Conservation (phyloP, 305 asterid genomes). For the Nicotiana rustica region DNA sequence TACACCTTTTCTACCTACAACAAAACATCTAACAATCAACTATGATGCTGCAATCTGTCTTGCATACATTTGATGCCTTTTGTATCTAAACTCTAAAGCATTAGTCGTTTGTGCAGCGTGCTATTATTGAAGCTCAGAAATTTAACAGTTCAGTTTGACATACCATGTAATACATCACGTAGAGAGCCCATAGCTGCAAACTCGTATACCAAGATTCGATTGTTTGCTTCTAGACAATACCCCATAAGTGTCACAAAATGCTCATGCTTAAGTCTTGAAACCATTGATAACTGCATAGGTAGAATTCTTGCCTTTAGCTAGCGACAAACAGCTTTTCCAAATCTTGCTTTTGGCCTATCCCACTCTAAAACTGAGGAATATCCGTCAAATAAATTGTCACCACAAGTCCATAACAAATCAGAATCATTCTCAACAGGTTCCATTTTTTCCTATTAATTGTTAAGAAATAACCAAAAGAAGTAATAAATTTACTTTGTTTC, state of each 20-base stretch:
- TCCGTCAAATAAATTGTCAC: no score
- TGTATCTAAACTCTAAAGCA: neutral
- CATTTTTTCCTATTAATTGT: no score
- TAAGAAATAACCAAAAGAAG: no score
- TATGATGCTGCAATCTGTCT: neutral
- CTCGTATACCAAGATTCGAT: conserved; percentile 69
- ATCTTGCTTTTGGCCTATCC: no score
- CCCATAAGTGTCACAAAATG: conserved; percentile 73
- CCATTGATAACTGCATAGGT: conserved; percentile 61
- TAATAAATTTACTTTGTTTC: neutral
- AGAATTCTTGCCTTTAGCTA: no score
- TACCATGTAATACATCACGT: conserved; percentile 86
- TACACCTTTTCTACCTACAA: conserved; percentile 57
- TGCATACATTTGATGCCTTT: neutral
- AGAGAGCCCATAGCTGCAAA: conserved; percentile 83
- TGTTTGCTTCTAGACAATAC: conserved; percentile 70
- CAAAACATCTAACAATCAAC: neutral
- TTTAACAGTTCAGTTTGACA: neutral
- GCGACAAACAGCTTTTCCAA: no score
- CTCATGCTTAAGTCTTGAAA: conserved; percentile 78
- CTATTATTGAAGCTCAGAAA: neutral
- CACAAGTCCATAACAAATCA: no score
- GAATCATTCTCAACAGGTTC: no score
- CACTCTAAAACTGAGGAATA: no score
- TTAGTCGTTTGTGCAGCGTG: neutral